Evolutionary conservation across 371 early-diverging fungal genomes (phyloP).

Genomic region (Haplosporangium sp.): DNA sequence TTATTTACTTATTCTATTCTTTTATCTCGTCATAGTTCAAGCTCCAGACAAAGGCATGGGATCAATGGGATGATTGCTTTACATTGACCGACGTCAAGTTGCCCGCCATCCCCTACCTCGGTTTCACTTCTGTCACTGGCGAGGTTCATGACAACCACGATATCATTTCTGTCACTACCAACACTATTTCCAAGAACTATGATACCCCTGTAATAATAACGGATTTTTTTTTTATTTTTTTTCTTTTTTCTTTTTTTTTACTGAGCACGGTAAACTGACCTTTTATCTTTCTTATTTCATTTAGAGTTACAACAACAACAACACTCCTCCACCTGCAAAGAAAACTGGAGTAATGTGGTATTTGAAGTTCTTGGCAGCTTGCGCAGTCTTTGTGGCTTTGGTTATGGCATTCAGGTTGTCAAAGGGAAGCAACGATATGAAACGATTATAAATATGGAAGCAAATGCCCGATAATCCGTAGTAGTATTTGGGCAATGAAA

Average conservation of each 20-base stretch:
- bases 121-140: conserved; percentile 94
- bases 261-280: not conserved
- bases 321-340: conserved; percentile 40
- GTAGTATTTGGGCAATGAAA: too few species aligned
- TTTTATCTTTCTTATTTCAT: not conserved
- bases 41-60: conserved; percentile 74
- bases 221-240: too few species aligned
- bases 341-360: conserved; percentile 63
- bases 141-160: conserved; percentile 92
- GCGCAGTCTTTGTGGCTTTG: conserved; percentile 66
- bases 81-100: conserved; percentile 76
- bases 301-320: conserved; percentile 12
- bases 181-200: conserved; percentile 58
- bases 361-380: conserved; percentile 68
- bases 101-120: conserved; percentile 84
- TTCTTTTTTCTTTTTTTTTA: too few species aligned
- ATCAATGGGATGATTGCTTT: conserved; percentile 89
- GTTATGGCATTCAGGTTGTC: conserved; percentile 72
- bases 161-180: conserved; percentile 74
- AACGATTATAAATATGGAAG: conserved; percentile 66
- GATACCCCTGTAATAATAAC: not conserved
- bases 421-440: conserved; percentile 65
- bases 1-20: not conserved
- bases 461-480: not conserved
- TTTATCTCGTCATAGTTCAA: conserved; percentile 56